Percentiles rank a stretch among this genome's conserved stretches.
Conservation (phyloP, 2,329 filamentous ascomycete species). For the Diatrype stigma region DNA sequence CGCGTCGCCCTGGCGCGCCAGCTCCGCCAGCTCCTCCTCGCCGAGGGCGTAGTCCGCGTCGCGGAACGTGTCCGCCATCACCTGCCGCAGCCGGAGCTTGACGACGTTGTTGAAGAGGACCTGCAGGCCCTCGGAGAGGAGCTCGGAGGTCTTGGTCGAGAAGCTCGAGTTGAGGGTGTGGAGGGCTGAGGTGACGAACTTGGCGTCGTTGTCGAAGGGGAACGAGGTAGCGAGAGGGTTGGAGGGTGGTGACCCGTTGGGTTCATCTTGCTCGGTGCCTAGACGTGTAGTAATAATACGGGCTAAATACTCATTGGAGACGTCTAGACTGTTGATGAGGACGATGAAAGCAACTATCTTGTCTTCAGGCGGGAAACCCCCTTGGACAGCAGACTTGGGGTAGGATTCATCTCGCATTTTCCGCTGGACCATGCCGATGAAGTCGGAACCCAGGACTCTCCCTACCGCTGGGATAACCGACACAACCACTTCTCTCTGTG, state of each 20-base stretch:
- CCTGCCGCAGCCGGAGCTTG: constrained; percentile 76
- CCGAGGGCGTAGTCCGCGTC: constrained; percentile 80
- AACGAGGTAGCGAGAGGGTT: constrained; percentile 62
- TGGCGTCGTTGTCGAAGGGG: constrained; percentile 72
- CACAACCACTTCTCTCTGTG: constrained; percentile 72
- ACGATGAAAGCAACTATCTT: constrained; percentile 87
- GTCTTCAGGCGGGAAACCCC: constrained; percentile 80
- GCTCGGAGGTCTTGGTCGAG: constrained; percentile 70
- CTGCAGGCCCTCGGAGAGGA: constrained; percentile 77
- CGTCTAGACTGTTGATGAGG: constrained; percentile 91
- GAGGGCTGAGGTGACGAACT: constrained; percentile 64
- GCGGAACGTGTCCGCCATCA: constrained; percentile 84
- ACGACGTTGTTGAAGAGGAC: constrained; percentile 86
- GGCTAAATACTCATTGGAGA: constrained; percentile 83
- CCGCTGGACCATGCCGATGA: constrained; percentile 93
- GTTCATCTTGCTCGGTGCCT: constrained; percentile 35
- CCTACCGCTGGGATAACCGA: constrained; percentile 75
- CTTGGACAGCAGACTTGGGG: constrained; percentile 72
- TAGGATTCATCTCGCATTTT: constrained; percentile 98
- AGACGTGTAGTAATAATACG: constrained; percentile 76
- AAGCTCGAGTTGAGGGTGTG: constrained; percentile 68
- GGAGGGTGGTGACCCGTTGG: constrained; percentile 29
- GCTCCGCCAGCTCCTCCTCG: constrained; percentile 56
- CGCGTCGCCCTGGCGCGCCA: constrained; percentile 50
- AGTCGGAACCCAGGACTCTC: constrained; percentile 80